These are phyloP conservation scores for Luffa aegyptiaca DNA, from an alignment of 306 rosid species.

Conservation along the genomic window DNA sequence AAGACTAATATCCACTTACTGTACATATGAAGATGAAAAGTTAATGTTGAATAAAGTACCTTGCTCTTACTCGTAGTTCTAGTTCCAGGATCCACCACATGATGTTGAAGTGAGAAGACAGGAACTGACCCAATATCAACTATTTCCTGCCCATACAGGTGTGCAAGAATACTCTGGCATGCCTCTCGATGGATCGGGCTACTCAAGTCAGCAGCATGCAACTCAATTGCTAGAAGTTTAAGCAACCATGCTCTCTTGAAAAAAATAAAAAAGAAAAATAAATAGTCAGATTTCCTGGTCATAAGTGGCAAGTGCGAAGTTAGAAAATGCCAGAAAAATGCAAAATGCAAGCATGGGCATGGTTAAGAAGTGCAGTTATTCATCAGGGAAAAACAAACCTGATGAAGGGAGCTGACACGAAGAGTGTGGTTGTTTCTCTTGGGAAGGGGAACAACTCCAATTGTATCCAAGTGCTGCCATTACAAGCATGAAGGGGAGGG, in stretches of 20 bases:
- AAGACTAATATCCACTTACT: not conserved
- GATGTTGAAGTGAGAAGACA: constrained; percentile 26
- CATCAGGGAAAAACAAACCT: constrained; percentile 37
- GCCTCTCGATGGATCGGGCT: constrained; percentile 59
- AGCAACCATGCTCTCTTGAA: constrained; percentile 86
- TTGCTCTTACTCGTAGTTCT: constrained; percentile 66
- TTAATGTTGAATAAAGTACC: constrained; percentile 30
- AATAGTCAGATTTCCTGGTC: not conserved
- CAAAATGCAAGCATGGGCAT: not conserved
- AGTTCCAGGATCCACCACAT: constrained; percentile 37
- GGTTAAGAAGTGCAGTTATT: not conserved
- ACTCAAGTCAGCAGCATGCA: constrained; percentile 70
- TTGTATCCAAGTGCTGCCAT: constrained; percentile 68
- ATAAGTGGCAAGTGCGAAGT: not conserved
- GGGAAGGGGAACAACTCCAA: constrained; percentile 87
- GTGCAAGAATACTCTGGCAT: constrained; percentile 61
- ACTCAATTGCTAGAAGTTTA: constrained; percentile 73
- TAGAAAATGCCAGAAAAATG: not conserved
- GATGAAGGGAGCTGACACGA: constrained; percentile 94
- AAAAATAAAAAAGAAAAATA: not conserved
- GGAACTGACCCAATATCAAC: constrained; percentile 35
- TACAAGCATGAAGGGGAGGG: not conserved
- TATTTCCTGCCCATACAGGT: constrained; percentile 56
- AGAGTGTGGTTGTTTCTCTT: constrained; percentile 78
- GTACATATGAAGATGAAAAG: not conserved